Conservation (phyloP, 106 monocot genomes). For the Dactylorhiza incarnata region DNA sequence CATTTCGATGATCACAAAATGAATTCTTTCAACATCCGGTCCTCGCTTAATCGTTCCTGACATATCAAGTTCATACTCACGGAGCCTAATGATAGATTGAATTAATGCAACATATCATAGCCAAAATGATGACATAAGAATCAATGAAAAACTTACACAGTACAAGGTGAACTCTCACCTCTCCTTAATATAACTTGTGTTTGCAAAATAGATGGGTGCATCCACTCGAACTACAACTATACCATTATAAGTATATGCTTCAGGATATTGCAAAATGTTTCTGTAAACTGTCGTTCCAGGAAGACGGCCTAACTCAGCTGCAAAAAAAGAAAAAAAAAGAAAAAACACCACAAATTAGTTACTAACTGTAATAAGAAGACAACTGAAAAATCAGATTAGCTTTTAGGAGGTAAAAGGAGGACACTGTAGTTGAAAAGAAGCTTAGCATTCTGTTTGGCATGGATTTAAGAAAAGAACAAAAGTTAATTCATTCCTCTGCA, state of each 20-base stretch:
- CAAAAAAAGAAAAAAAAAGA: neutral
- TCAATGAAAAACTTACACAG: neutral
- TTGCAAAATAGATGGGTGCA: conserved; percentile 98
- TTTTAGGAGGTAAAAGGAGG: neutral
- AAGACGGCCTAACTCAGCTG: conserved; percentile 92
- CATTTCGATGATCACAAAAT: conserved; percentile 96
- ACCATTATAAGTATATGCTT: conserved; percentile 91
- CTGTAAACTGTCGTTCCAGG: conserved; percentile 97
- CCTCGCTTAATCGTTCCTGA: conserved; percentile 52
- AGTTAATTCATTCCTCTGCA: neutral
- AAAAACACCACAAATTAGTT: conserved; percentile 1
- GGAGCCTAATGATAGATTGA: conserved; percentile 45
- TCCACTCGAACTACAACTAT: conserved; percentile 91
- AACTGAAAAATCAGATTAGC: neutral
- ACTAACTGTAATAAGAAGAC: neutral
- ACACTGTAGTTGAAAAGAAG: neutral
- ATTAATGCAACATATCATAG: neutral
- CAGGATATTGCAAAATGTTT: conserved; percentile 87
- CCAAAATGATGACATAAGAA: neutral
- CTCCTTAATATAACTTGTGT: conserved; percentile 94
- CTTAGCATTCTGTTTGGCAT: neutral
- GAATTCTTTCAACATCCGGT: conserved; percentile 69
- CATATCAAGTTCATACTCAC: conserved; percentile 74
- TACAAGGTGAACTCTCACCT: conserved; percentile 33
- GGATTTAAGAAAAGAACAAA: neutral